Evolutionary conservation across 306 rosid species (phyloP).

Genomic region (Quercus aquifolioides): DNA sequence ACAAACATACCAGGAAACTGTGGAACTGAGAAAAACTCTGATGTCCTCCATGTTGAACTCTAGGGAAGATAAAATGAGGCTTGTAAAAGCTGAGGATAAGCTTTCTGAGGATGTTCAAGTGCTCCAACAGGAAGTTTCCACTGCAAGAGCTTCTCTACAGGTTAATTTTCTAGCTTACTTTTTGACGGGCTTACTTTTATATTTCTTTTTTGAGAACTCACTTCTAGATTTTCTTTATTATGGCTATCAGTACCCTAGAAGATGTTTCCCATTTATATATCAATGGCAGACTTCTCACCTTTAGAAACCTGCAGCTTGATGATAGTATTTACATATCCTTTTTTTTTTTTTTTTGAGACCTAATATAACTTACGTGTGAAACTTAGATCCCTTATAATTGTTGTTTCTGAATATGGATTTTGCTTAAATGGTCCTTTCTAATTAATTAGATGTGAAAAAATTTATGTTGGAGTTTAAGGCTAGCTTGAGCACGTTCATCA

Average conservation of each 20-base stretch:
- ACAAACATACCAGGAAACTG: conserved; percentile 42
- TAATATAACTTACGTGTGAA: not conserved
- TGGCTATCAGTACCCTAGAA: not conserved
- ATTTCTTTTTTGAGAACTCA: no score
- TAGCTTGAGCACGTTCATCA: no score
- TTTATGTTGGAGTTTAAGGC: no score
- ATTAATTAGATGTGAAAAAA: not conserved
- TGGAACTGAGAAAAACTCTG: conserved; percentile 55
- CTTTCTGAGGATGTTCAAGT: conserved; percentile 59
- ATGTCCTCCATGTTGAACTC: conserved; percentile 61
- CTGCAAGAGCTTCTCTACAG: conserved; percentile 73
- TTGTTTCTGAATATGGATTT: not conserved
- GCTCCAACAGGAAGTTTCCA: conserved; percentile 56
- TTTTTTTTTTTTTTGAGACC: not conserved
- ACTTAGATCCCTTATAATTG: not conserved
- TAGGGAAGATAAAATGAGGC: conserved; percentile 58
- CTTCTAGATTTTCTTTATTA: not conserved
- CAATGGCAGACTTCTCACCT: not conserved
- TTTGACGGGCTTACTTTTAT: not conserved
- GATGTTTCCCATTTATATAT: not conserved
- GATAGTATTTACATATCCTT: not conserved
- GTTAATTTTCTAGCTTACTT: conserved; percentile 33
- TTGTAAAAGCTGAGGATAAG: conserved; percentile 63
- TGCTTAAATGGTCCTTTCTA: not conserved
- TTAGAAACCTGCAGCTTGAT: not conserved